Evolutionary conservation across 345 rosid species (phyloP).

Genomic region (Nasturtium officinale): DNA sequence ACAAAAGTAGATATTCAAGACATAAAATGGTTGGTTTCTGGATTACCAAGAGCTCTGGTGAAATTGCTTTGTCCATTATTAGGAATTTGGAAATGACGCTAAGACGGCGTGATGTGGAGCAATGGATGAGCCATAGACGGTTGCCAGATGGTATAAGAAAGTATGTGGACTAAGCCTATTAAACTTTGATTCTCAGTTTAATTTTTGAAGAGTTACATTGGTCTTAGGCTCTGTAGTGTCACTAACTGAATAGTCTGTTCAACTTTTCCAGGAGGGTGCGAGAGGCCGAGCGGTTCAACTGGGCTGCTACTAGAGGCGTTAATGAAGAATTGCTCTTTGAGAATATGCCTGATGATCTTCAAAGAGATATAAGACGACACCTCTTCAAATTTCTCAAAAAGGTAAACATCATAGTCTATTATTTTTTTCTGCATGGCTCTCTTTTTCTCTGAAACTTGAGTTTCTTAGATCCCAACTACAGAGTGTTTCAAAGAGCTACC

Average conservation of each 20-base stretch:
- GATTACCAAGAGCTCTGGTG: background rate
- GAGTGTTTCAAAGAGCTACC: background rate
- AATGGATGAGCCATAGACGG: conserved; percentile 92
- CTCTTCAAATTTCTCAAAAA: conserved; percentile 79
- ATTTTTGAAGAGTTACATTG: background rate
- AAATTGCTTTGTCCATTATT: conserved; percentile 19
- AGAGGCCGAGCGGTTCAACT: conserved; percentile 78
- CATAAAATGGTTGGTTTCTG: conserved; percentile 11
- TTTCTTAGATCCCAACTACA: background rate
- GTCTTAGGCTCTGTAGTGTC: conserved; percentile 8
- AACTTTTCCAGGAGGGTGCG: conserved; percentile 60
- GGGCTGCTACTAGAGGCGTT: conserved; percentile 94
- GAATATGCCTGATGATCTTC: conserved; percentile 88
- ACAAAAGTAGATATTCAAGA: background rate
- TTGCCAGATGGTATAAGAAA: conserved; percentile 68
- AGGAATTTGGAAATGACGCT: conserved; percentile 86
- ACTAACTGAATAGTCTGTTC: conserved; percentile 8
- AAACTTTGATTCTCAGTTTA: conserved; percentile 9
- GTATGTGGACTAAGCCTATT: conserved; percentile 40
- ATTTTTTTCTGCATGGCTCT: background rate
- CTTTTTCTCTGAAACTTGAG: background rate
- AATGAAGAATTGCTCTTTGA: conserved; percentile 70
- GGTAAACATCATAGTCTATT: conserved; percentile 45
- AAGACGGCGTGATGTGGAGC: conserved; percentile 89
- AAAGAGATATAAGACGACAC: conserved; percentile 84